Conservation (phyloP, 345 rosid genomes). For the Luvunga scandens region DNA sequence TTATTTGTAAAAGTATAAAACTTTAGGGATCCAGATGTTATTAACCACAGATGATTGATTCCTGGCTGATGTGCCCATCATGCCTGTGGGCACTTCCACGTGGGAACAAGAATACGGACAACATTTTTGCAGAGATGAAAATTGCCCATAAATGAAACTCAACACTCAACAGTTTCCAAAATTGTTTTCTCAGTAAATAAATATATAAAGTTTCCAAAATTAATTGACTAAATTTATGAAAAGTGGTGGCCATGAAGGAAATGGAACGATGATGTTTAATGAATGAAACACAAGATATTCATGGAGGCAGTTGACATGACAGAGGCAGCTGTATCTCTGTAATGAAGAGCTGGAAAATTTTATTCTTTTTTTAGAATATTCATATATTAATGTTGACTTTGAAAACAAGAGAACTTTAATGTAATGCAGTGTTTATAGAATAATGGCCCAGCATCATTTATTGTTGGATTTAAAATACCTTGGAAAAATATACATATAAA, state of each 20-base stretch:
- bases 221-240: neutral
- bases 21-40: no score
- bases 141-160: neutral
- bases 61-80: no score
- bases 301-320: conserved; percentile 14
- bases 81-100: conserved; percentile 6
- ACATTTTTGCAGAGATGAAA: neutral
- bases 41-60: no score
- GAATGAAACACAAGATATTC: conserved; percentile 13
- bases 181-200: neutral
- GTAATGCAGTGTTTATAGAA: neutral
- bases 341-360: conserved; percentile 14
- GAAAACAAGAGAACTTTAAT: neutral
- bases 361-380: neutral
- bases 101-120: neutral
- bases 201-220: neutral
- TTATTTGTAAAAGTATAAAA: no score
- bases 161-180: neutral
- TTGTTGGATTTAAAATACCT: neutral
- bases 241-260: neutral
- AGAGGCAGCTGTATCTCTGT: conserved; percentile 4
- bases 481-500: neutral
- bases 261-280: neutral
- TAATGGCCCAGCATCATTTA: neutral
- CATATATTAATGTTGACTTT: neutral